These are phyloP conservation scores for Periconia macrospinosa DNA, from an alignment of 2,329 filamentous ascomycete species.

Conservation along the genomic window DNA sequence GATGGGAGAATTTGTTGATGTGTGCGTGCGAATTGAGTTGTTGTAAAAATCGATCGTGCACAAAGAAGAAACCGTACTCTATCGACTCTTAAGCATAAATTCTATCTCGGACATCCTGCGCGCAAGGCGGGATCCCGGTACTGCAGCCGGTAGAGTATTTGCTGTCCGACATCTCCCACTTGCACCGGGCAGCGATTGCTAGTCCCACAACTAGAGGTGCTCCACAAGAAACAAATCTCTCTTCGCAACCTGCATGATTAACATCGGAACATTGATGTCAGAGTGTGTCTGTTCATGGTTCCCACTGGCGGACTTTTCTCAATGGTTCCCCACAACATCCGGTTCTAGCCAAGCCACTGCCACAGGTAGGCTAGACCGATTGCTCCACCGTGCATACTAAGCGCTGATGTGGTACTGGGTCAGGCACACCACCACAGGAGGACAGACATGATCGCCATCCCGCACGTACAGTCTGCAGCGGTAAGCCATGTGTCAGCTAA, in stretches of 20 bases:
- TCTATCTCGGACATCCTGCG: slow-evolving; percentile 22
- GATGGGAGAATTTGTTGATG: slow-evolving; percentile 7
- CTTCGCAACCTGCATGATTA: not conserved
- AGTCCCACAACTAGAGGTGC: not conserved
- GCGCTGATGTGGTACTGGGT: not conserved
- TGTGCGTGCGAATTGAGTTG: slow-evolving; percentile 4
- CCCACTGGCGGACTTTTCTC: not conserved
- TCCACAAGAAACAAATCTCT: not conserved
- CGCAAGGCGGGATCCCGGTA: slow-evolving; percentile 20
- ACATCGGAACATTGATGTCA: slow-evolving; percentile 2
- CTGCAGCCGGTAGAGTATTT: slow-evolving; percentile 2
- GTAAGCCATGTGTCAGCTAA: not conserved
- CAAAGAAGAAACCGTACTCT: slow-evolving; percentile 15
- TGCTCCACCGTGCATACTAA: not conserved
- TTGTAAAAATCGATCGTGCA: slow-evolving; percentile 24
- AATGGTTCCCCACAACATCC: slow-evolving; percentile 39
- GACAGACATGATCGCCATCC: not conserved
- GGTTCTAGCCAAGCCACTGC: not conserved
- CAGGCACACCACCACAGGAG: not conserved
- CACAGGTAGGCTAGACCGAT: not conserved
- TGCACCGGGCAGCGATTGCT: not conserved
- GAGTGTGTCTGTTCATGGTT: not conserved
- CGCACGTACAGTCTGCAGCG: not conserved
- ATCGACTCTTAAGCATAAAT: slow-evolving; percentile 2
- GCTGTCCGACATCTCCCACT: not conserved